These are phyloP conservation scores for Pseudocercospora musae DNA, from an alignment of 2,329 filamentous ascomycete species.

Conservation along the genomic window DNA sequence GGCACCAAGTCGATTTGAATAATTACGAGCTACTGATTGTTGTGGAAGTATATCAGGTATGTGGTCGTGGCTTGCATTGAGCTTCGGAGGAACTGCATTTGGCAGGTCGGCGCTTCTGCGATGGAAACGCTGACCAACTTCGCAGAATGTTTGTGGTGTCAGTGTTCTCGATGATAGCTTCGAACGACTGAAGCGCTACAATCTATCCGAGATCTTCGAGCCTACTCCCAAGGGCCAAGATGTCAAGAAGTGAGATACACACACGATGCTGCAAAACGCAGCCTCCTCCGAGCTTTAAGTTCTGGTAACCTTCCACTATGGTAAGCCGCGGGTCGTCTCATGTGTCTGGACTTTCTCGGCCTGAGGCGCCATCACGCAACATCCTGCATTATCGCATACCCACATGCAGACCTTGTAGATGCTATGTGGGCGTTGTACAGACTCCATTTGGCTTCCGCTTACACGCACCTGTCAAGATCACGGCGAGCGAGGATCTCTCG, in stretches of 20 bases:
- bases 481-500: constrained; percentile 7
- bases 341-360: background rate
- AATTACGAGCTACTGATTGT: constrained; percentile 75
- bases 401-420: background rate
- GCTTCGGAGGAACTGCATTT: background rate
- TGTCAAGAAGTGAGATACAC: constrained; percentile 2
- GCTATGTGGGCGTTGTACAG: background rate
- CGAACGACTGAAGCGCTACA: constrained; percentile 72
- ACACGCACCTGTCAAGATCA: constrained; percentile 7
- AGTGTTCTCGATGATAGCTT: constrained; percentile 74
- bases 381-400: background rate
- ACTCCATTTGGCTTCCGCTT: background rate
- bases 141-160: constrained; percentile 70
- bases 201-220: constrained; percentile 70
- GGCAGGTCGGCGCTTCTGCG: constrained; percentile 1
- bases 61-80: constrained; percentile 28
- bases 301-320: background rate
- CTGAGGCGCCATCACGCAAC: background rate
- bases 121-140: background rate
- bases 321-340: background rate
- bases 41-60: constrained; percentile 76
- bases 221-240: constrained; percentile 40
- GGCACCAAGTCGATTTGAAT: constrained; percentile 73
- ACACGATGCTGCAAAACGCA: background rate
- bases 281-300: background rate